Conservation (phyloP, 2,329 filamentous ascomycete species). For the Alternaria tenuissima region DNA sequence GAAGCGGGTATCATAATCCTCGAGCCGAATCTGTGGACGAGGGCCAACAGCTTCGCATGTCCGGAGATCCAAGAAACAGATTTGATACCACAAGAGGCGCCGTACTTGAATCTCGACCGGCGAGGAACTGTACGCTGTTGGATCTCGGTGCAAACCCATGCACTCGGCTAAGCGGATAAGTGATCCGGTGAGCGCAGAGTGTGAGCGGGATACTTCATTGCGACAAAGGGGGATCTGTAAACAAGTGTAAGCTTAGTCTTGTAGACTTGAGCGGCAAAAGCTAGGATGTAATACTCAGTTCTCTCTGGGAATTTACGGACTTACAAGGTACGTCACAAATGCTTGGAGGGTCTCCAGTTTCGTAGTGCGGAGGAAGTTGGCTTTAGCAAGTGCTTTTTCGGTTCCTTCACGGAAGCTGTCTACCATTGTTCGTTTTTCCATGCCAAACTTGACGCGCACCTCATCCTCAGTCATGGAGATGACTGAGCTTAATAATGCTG, state of each 20-base stretch:
- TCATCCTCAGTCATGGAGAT: conserved; percentile 69
- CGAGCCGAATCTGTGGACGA: conserved; percentile 72
- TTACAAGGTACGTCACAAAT: conserved; percentile 77
- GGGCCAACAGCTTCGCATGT: conserved; percentile 79
- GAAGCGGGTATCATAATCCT: conserved; percentile 77
- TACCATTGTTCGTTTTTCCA: conserved; percentile 65
- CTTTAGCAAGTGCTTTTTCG: conserved; percentile 72
- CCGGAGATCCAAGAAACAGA: conserved; percentile 78
- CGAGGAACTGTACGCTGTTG: conserved; percentile 69
- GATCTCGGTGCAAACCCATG: conserved; percentile 78
- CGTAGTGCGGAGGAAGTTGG: conserved; percentile 75
- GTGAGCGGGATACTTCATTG: conserved; percentile 74
- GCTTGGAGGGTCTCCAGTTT: conserved; percentile 79
- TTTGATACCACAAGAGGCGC: conserved; percentile 77
- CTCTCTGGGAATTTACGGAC: conserved; percentile 30
- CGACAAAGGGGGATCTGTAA: conserved; percentile 73
- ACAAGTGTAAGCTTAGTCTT: conserved; percentile 2
- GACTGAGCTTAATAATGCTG: conserved; percentile 72
- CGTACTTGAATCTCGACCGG: conserved; percentile 76
- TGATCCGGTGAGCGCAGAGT: conserved; percentile 75
- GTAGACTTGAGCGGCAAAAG: neutral
- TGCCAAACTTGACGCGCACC: conserved; percentile 63
- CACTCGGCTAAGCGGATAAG: conserved; percentile 78
- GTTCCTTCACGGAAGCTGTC: conserved; percentile 65
- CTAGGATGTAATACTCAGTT: too few relatives aligned